Conservation (phyloP, 2,329 filamentous ascomycete genomes). For the Pyrenophora tritici-repentis region DNA sequence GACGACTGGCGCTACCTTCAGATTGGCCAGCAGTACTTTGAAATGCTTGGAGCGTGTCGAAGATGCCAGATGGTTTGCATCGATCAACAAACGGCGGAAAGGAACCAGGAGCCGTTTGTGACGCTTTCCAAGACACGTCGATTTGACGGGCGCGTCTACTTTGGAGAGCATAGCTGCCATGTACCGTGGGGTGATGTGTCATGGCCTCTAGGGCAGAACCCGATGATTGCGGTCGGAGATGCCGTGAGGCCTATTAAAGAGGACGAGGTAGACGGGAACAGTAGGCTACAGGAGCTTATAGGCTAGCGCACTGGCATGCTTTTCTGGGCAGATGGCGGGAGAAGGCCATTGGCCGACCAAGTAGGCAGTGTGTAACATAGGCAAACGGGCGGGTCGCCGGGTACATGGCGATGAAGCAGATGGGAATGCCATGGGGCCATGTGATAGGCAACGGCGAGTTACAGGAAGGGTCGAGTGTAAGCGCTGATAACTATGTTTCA, state of each 20-base stretch:
- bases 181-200: slow-evolving; percentile 30
- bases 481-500: slow-evolving; percentile 43
- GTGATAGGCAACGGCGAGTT: slow-evolving; percentile 28
- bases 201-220: not conserved
- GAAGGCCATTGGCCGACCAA: slow-evolving; percentile 30
- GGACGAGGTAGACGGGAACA: slow-evolving; percentile 34
- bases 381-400: slow-evolving; percentile 27
- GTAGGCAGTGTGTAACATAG: slow-evolving; percentile 24
- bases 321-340: slow-evolving; percentile 20
- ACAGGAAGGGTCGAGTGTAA: slow-evolving; percentile 32
- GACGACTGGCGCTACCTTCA: slow-evolving; percentile 74
- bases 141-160: slow-evolving; percentile 82
- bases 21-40: slow-evolving; percentile 68
- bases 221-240: slow-evolving; percentile 48
- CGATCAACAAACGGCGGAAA: slow-evolving; percentile 79
- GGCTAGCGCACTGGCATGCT: slow-evolving; percentile 18
- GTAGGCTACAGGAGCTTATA: slow-evolving; percentile 31
- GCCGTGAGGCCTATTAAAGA: slow-evolving; percentile 38
- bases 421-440: slow-evolving; percentile 31
- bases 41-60: slow-evolving; percentile 81
- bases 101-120: slow-evolving; percentile 82
- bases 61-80: slow-evolving; percentile 97
- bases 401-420: slow-evolving; percentile 23
- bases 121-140: slow-evolving; percentile 86
- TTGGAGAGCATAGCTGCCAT: slow-evolving; percentile 74